Percentiles rank a stretch among this genome's conserved stretches.
These are phyloP conservation scores for Fusarium sp. DNA, from an alignment of 2,329 filamentous ascomycete species.

Conservation along the genomic window DNA sequence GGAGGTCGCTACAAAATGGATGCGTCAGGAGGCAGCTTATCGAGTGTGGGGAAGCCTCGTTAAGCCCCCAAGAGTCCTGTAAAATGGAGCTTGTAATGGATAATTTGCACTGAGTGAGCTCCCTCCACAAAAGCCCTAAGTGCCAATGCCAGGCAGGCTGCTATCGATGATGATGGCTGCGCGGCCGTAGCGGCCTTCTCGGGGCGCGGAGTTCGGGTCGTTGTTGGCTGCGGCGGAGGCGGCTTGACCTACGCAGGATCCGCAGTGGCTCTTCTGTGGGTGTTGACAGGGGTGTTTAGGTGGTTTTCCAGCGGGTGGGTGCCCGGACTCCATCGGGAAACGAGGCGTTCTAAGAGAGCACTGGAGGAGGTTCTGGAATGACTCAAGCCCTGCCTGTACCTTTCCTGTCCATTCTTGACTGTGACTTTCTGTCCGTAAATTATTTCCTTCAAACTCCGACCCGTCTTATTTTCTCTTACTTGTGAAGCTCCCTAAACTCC, in stretches of 20 bases:
- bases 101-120: constrained; percentile 24
- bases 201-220: constrained; percentile 42
- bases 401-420: background rate
- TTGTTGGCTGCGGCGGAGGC: constrained; percentile 31
- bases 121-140: constrained; percentile 18
- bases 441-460: constrained; percentile 18
- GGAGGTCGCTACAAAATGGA: constrained; percentile 26
- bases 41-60: constrained; percentile 41
- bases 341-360: constrained; percentile 23
- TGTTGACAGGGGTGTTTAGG: constrained; percentile 40
- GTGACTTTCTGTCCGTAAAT: constrained; percentile 7
- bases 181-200: constrained; percentile 38
- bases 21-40: constrained; percentile 45
- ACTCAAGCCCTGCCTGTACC: constrained; percentile 41
- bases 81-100: constrained; percentile 17
- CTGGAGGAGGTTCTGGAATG: constrained; percentile 47
- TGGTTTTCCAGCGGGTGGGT: constrained; percentile 38
- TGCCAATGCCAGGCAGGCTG: background rate
- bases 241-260: constrained; percentile 15
- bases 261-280: constrained; percentile 40
- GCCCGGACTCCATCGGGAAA: constrained; percentile 27
- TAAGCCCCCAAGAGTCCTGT: constrained; percentile 19
- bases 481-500: constrained; percentile 33
- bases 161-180: constrained; percentile 37
- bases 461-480: constrained; percentile 40